Conservation (phyloP, 1,284 basidiomycete species). For the Cutaneotrichosporon sp. region DNA sequence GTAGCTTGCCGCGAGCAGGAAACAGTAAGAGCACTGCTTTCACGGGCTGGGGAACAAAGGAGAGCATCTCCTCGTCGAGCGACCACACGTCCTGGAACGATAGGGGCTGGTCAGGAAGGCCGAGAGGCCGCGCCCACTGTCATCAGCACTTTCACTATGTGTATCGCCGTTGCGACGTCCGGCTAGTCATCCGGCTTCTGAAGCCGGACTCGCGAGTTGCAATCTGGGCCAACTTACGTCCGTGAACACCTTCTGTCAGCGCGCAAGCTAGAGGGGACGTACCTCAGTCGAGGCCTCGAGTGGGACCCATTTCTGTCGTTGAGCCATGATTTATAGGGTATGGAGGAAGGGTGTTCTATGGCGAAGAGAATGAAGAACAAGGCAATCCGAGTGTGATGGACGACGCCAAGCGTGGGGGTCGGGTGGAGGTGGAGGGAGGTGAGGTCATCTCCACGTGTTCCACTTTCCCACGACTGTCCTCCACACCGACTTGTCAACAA, state of each 20-base stretch:
- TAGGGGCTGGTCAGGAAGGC: conserved; percentile 62
- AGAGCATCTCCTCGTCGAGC: conserved; percentile 73
- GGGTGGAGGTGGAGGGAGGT: neutral
- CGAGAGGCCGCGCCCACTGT: conserved; percentile 77
- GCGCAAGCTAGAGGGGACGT: conserved; percentile 18
- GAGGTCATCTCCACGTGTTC: neutral
- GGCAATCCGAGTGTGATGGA: neutral
- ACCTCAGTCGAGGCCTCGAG: conserved; percentile 75
- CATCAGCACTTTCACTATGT: neutral
- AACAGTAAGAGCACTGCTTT: conserved; percentile 80
- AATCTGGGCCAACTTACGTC: conserved; percentile 31
- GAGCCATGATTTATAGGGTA: conserved; percentile 20
- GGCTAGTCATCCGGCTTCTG: neutral
- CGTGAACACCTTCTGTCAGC: conserved; percentile 49
- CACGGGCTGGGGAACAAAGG: conserved; percentile 66
- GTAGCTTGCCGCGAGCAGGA: conserved; percentile 63
- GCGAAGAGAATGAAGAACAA: neutral
- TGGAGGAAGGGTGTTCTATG: neutral
- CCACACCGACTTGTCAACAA: conserved; percentile 20
- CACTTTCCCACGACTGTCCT: conserved; percentile 16
- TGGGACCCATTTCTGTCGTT: conserved; percentile 63
- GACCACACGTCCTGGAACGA: conserved; percentile 79
- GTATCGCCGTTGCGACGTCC: neutral
- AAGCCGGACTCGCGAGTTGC: neutral
- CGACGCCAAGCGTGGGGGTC: neutral